Percentiles rank a stretch among this genome's conserved stretches.
phyloP scores from a whole-genome alignment of 192 early-diverging fungal species.

The Gonapodya prolifera region DNA sequence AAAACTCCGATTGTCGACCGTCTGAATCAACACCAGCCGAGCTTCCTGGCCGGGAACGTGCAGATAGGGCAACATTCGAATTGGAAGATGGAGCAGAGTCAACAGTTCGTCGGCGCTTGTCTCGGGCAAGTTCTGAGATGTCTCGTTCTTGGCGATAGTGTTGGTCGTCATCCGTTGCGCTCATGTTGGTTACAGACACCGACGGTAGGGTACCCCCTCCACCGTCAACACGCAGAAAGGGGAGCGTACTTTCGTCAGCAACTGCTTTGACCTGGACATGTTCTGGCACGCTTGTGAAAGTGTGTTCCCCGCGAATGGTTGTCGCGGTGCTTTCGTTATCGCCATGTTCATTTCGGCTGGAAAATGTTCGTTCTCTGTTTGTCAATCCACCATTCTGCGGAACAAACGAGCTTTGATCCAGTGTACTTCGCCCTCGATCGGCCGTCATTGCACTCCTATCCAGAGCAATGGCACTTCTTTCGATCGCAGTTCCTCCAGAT shows the following conservation, averaged over 20 bases:
- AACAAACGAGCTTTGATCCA: neutral
- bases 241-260: too few species aligned
- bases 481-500: neutral
- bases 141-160: neutral
- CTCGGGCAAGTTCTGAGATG: neutral
- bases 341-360: neutral
- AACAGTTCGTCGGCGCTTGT: neutral
- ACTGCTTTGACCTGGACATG: too few species aligned
- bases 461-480: neutral
- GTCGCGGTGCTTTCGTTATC: neutral
- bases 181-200: neutral
- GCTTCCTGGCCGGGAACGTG: neutral
- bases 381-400: neutral
- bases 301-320: neutral
- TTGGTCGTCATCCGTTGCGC: neutral
- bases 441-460: neutral
- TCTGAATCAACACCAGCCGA: neutral
- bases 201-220: too few species aligned
- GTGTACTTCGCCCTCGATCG: neutral
- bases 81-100: neutral
- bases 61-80: neutral
- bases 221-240: neutral
- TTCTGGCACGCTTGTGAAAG: too few species aligned
- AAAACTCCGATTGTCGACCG: neutral
- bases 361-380: neutral